Evolutionary conservation across 768 basidiomycete species (phyloP).

Genomic region (Tylopilus felleus): DNA sequence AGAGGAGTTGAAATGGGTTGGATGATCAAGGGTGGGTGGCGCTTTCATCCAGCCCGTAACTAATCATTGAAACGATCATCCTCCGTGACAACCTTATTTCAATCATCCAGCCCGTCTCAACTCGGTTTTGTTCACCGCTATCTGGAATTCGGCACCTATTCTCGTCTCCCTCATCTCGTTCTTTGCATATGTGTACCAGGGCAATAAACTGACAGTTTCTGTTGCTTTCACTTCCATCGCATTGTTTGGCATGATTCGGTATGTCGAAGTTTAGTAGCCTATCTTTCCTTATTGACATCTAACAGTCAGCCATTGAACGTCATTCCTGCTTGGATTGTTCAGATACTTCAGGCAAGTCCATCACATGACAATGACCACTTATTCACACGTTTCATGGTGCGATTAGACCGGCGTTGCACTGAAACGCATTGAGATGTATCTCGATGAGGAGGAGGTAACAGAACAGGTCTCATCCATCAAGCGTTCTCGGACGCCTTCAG

Average conservation of each 20-base stretch:
- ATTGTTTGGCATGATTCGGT: conserved; percentile 82
- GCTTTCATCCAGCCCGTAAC: neutral
- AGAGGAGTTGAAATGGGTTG: conserved; percentile 70
- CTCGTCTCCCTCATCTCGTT: conserved; percentile 80
- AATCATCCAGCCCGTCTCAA: conserved; percentile 60
- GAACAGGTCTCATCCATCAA: conserved; percentile 60
- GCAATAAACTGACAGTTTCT: conserved; percentile 71
- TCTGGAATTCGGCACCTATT: conserved; percentile 78
- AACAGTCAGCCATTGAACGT: conserved; percentile 66
- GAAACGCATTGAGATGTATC: conserved; percentile 56
- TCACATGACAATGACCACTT: neutral
- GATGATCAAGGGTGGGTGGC: conserved; percentile 61
- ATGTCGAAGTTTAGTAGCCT: conserved; percentile 7
- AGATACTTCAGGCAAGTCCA: conserved; percentile 54
- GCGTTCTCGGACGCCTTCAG: conserved; percentile 23
- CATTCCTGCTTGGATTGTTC: conserved; percentile 77
- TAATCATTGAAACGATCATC: neutral
- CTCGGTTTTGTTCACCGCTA: conserved; percentile 60
- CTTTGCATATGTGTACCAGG: conserved; percentile 65
- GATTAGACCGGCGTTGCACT: conserved; percentile 52
- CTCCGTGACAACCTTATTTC: neutral
- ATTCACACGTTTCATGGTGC: neutral
- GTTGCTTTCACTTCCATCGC: conserved; percentile 88
- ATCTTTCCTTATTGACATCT: neutral
- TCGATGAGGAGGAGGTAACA: conserved; percentile 60